Base-by-base conservation (phyloP, 495 filamentous ascomycete genomes). In the Podospora didyma region DNA sequence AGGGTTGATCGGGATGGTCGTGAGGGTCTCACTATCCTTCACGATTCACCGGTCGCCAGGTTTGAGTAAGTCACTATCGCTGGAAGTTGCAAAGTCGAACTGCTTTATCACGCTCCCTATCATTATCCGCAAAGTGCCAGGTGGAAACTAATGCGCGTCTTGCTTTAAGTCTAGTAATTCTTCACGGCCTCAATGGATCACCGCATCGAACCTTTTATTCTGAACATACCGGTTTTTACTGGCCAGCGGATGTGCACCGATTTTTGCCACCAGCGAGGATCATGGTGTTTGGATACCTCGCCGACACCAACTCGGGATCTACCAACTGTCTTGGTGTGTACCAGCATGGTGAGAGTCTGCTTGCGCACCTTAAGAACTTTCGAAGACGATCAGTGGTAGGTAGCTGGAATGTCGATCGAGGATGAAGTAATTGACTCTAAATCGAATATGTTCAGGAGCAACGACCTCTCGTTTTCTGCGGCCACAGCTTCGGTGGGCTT, bases 231-330 rank as follows among this genome's bases (percentile, higher is more conserved):
- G 54, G 37, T 2, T 57, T 57, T 26, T 57, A 21, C 24, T 57
- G 54, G 54, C 54, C 54, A 2, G 20, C 22, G 6, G 47, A 57
- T 12, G 21, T 57, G 3, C 17, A 34, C 16, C 50, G 44, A 6
- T 20, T 37, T 16, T 37, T 57, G 14, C 54, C 54, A 11, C 50
- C 21, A 10, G 47, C 48, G 1, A 46, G 54, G 4, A 46, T 57
- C 28, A 57, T 57, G 54, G 54, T 57, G 7, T 57, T 57, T 22
- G 54, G 54, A 16, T 57, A 57, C 39, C n/a, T 57, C 2, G 54
- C 54, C 2, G 54, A 57, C 23, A 50, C 51, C 17, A 31, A 21
- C 3, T 14, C 6, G 12, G 48, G 48, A 28, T 57, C 54, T 7
- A 35, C 54, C 10, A 57, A 57, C 24, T 19, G 4, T 12, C 47